Base-by-base conservation (phyloP, 352 stramenopile genomes). In the Phytopythium delawarense region DNA sequence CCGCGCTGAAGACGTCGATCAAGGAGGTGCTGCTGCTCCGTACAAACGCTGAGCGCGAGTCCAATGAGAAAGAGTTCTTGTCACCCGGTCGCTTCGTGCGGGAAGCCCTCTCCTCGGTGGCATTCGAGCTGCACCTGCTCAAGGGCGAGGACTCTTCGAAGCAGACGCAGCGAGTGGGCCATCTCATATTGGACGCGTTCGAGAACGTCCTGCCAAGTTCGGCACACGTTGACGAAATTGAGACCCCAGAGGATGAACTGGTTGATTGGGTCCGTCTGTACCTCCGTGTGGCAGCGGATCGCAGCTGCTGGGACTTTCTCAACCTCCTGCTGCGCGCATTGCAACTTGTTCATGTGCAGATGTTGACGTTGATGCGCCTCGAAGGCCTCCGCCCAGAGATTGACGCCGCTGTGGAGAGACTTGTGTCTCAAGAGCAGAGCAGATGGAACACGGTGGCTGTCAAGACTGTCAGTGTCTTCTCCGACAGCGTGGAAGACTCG, bases 141-240 rank as follows among this genome's bases (percentile, higher is more conserved):
- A 28, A 18, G 53, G 46, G 68, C 6, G 51, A 71, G 21, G 59
- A 70, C 18, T 64, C 45, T 32, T 32, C 66, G 0, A 89, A 84
- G 55, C 57, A 71, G 16, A 53, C 71, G 12, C 76, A 84, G 53
- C 73, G 79, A 7, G 76, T 88, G 21, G 78, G 78, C 0, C 83
- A 91, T 28, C 57, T 91, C 50, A 16, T 89, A n/a, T 54, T 91
- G 21, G 79, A 91, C 39, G 74, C 76, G 5, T 73, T 84, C 48
- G 71, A 84, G 34, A 44, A n/a, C 35, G 46, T 63, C 40, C 55
- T 54, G n/a, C 53, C 40, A 23, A 58, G n/a, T 46, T 18, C 3
- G 45, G 30, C 63, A 52, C 18, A 54, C 7, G 0, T 23, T 7
- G 30, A 65, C 40, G 32, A 39, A 40, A 32, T 30, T 21, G 2